Evolutionary conservation across 2,329 filamentous ascomycete species (phyloP).

Genomic region (Atkinsonella texensis): DNA sequence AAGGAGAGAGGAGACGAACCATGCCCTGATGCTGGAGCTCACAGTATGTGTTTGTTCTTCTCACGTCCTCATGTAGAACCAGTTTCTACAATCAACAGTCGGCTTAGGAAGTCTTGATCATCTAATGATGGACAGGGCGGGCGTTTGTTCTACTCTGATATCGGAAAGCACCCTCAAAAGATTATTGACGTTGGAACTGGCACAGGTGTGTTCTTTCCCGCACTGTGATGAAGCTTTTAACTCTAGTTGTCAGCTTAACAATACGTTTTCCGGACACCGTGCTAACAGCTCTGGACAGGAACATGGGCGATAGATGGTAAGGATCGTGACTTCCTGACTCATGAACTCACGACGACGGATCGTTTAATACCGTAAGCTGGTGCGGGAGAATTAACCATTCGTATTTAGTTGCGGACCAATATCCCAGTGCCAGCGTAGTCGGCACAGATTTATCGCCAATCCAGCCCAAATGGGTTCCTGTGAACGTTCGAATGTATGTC

Average conservation of each 20-base stretch:
- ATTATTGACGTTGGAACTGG: constrained; percentile 39
- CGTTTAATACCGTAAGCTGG: too few relatives aligned
- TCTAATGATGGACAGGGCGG: constrained; percentile 17
- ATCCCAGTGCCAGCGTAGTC: constrained; percentile 26
- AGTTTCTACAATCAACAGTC: background rate
- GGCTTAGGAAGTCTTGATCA: background rate
- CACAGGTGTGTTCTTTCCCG: constrained; percentile 23
- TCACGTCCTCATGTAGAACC: background rate
- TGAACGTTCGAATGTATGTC: constrained; percentile 49
- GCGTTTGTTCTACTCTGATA: constrained; percentile 27
- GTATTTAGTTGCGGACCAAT: constrained; percentile 26
- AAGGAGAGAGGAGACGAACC: constrained; percentile 32
- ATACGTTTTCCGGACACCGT: background rate
- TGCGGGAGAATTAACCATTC: background rate
- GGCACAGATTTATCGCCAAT: constrained; percentile 34
- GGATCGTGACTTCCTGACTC: too few relatives aligned
- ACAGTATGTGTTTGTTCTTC: constrained; percentile 15
- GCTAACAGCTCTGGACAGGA: constrained; percentile 15
- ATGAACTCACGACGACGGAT: background rate
- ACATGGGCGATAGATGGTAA: constrained; percentile 41
- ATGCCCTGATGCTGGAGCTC: constrained; percentile 32
- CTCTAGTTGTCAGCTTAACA: too few relatives aligned
- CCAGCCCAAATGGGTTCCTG: constrained; percentile 37
- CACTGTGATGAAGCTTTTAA: background rate
- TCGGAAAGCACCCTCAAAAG: constrained; percentile 26